Conservation (phyloP, 257 asterid genomes). For the Nicotiana obtusifolia region DNA sequence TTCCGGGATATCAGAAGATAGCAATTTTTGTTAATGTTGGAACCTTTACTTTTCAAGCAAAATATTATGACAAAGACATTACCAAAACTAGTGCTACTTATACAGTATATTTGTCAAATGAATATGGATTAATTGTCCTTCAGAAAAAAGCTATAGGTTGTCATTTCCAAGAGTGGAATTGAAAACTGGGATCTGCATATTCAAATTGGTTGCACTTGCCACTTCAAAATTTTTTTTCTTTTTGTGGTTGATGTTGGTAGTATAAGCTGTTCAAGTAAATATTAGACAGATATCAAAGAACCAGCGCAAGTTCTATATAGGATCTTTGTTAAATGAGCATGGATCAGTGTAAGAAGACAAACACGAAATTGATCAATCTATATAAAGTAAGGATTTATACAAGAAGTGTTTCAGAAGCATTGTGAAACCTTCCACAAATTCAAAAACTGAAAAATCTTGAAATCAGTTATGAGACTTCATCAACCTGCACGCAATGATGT, state of each 20-base stretch:
- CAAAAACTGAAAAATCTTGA: not conserved
- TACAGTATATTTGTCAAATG: not conserved
- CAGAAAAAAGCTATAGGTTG: not conserved
- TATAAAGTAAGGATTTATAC: not conserved
- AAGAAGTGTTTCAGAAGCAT: not conserved
- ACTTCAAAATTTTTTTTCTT: not conserved
- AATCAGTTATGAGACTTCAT: not conserved
- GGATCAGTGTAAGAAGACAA: not conserved
- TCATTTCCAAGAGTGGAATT: not conserved
- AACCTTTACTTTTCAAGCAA: not conserved
- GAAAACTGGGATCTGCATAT: not conserved
- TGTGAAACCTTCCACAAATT: not conserved
- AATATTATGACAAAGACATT: not conserved
- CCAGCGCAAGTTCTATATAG: not conserved
- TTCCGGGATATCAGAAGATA: not conserved
- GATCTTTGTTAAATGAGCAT: not conserved
- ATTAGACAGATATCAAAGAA: not conserved
- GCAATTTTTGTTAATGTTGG: not conserved
- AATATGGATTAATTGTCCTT: not conserved
- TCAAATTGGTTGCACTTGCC: not conserved
- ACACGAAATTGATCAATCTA: not conserved
- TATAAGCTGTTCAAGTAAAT: not conserved
- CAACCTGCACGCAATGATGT: not conserved
- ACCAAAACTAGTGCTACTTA: not conserved
- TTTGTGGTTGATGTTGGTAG: not conserved